Conservation (phyloP, 2,329 filamentous ascomycete species). For the Fusarium sp. region DNA sequence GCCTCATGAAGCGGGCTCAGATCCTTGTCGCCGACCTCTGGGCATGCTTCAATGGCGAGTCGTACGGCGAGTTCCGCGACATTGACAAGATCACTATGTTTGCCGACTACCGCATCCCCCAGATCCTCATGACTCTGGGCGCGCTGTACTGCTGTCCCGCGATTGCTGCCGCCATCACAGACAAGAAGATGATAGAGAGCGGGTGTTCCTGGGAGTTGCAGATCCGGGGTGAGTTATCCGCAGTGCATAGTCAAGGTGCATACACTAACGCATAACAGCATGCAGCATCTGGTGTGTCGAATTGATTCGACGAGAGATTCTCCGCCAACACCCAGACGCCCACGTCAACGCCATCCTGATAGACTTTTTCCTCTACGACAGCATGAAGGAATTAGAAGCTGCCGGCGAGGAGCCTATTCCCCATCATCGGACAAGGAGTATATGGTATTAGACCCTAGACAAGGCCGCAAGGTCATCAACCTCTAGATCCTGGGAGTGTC, state of each 20-base stretch:
- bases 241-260: too few relatives aligned
- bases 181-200: constrained; percentile 69
- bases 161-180: constrained; percentile 73
- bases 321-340: constrained; percentile 72
- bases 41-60: constrained; percentile 88
- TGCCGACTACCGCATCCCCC: constrained; percentile 95
- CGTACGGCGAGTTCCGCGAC: constrained; percentile 82
- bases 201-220: constrained; percentile 86
- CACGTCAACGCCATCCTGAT: constrained; percentile 88
- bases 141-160: constrained; percentile 85
- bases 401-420: constrained; percentile 65
- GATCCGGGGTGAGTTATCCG: constrained; percentile 68
- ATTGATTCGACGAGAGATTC: constrained; percentile 81
- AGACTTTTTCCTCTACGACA: constrained; percentile 97
- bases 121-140: constrained; percentile 84
- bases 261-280: constrained; percentile 55
- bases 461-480: constrained; percentile 14
- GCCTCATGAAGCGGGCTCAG: constrained; percentile 91
- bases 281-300: constrained; percentile 98
- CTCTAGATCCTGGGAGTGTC: constrained; percentile 18
- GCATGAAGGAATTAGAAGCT: constrained; percentile 83
- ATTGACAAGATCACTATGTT: constrained; percentile 99
- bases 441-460: constrained; percentile 75
- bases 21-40: constrained; percentile 96
- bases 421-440: constrained; percentile 89